phyloP scores from a whole-genome alignment of 139 green algal genomes.

The Eudorina sp. region DNA sequence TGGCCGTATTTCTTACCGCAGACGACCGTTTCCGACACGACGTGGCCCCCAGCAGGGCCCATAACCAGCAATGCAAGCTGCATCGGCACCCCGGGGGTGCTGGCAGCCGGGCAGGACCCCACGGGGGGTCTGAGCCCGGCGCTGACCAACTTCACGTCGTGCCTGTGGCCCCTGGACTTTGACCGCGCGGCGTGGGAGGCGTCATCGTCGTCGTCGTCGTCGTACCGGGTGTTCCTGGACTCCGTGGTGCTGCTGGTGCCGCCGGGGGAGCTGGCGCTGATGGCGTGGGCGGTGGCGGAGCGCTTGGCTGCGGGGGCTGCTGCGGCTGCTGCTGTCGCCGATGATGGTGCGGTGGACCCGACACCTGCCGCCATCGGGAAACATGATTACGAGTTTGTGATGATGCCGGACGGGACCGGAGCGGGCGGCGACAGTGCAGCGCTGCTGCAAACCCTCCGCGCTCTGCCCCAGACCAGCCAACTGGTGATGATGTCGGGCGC shows the following conservation, averaged over 20 bases:
- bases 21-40: no score
- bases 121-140: background rate
- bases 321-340: no score
- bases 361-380: no score
- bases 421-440: no score
- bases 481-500: no score
- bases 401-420: no score
- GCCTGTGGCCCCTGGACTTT: conserved; percentile 3
- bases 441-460: no score
- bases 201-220: no score
- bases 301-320: background rate
- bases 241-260: conserved; percentile 10
- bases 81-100: background rate
- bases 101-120: background rate
- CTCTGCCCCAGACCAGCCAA: no score
- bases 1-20: background rate
- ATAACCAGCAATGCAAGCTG: background rate
- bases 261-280: background rate
- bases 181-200: background rate
- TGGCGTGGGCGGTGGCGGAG: background rate
- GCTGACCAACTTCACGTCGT: conserved; percentile 16
- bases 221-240: background rate
- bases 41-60: background rate
- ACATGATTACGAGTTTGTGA: no score
- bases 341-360: no score